These are phyloP conservation scores for Trypethelium eluteriae DNA, from an alignment of 495 filamentous ascomycete species.

Conservation along the genomic window DNA sequence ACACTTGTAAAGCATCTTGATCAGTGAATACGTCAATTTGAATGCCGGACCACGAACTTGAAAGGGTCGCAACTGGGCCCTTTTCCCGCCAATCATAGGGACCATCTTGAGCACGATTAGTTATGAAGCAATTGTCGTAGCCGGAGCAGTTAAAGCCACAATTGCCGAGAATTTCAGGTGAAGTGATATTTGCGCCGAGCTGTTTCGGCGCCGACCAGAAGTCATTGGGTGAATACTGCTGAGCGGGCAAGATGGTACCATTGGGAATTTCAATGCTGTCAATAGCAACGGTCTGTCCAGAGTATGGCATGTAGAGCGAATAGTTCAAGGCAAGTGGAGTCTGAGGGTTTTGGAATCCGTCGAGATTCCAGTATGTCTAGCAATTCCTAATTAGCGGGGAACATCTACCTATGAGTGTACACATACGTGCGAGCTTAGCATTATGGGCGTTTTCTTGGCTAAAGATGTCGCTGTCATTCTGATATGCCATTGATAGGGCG, in stretches of 20 bases:
- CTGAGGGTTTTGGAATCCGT: slow-evolving; percentile 55
- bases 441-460: slow-evolving; percentile 52
- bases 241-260: slow-evolving; percentile 60
- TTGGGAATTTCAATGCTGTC: slow-evolving; percentile 74
- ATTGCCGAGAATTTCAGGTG: slow-evolving; percentile 43
- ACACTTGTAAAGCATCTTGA: slow-evolving; percentile 72
- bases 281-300: slow-evolving; percentile 58
- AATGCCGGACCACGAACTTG: slow-evolving; percentile 62
- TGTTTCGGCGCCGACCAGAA: slow-evolving; percentile 66
- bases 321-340: slow-evolving; percentile 62
- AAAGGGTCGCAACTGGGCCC: slow-evolving; percentile 53
- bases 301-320: slow-evolving; percentile 60
- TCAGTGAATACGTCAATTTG: slow-evolving; percentile 64
- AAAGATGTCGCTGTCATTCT: slow-evolving; percentile 34
- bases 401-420: background rate
- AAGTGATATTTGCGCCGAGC: slow-evolving; percentile 57
- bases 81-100: slow-evolving; percentile 49
- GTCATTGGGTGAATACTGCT: slow-evolving; percentile 54
- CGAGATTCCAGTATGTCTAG: slow-evolving; percentile 84
- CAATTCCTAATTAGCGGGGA: slow-evolving; percentile 30
- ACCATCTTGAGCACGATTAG: slow-evolving; percentile 24
- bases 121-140: slow-evolving; percentile 47
- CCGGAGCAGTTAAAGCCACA: slow-evolving; percentile 64
- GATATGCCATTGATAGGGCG: slow-evolving; percentile 34
- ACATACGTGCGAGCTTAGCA: slow-evolving; percentile 43